Percentiles rank a stretch among this genome's conserved stretches.
These are phyloP conservation scores for Candida hungchunana DNA, from an alignment of 805 yeast genomes.

Conservation along the genomic window DNA sequence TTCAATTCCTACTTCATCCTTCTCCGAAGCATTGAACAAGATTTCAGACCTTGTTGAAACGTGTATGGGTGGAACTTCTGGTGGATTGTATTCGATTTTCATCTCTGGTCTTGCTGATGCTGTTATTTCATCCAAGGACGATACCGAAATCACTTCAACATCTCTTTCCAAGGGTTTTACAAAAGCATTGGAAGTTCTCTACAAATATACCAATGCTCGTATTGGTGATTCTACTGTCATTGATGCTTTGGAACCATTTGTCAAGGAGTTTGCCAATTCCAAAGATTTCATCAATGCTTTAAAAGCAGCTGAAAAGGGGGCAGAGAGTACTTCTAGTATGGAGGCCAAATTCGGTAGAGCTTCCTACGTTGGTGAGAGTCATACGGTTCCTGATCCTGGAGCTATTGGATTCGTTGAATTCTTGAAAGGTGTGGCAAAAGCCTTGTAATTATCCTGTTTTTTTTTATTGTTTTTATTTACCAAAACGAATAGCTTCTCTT, in stretches of 20 bases:
- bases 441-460: conserved; percentile 5
- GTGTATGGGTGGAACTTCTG: conserved; percentile 97
- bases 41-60: conserved; percentile 82
- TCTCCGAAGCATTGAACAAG: conserved; percentile 57
- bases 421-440: conserved; percentile 35
- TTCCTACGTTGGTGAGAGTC: conserved; percentile 77
- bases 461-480: conserved; percentile 13
- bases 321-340: conserved; percentile 66
- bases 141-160: conserved; percentile 26
- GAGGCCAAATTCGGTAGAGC: conserved; percentile 93
- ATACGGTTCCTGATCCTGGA: conserved; percentile 85
- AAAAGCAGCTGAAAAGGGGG: conserved; percentile 68
- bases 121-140: conserved; percentile 31
- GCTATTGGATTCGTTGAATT: conserved; percentile 77
- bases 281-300: conserved; percentile 57
- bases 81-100: conserved; percentile 85
- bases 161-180: conserved; percentile 45
- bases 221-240: conserved; percentile 84
- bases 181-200: conserved; percentile 66
- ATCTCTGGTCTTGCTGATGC: conserved; percentile 70
- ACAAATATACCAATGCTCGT: conserved; percentile 85
- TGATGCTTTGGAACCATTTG: conserved; percentile 87
- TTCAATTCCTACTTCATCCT: conserved; percentile 34
- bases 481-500: conserved; percentile 47
- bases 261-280: conserved; percentile 50